Evolutionary conservation across 2,329 filamentous ascomycete genomes (phyloP).

Genomic region (Plectosphaerella plurivora): DNA sequence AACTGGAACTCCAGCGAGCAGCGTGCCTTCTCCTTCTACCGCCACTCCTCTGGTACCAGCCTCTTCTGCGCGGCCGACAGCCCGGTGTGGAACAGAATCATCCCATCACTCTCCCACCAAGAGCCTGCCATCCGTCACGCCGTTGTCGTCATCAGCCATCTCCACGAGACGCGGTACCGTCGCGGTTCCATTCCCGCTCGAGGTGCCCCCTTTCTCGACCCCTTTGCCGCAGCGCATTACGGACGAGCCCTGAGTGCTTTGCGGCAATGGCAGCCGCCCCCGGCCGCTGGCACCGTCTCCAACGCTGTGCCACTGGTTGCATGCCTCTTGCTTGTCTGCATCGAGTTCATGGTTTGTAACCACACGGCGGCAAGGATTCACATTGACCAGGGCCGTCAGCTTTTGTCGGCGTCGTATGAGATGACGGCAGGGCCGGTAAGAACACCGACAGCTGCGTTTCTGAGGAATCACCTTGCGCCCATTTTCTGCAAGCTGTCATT

Average conservation of each 20-base stretch:
- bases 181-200: not conserved
- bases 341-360: conserved; percentile 50
- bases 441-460: conserved; percentile 23
- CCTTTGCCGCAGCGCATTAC: conserved; percentile 40
- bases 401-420: conserved; percentile 19
- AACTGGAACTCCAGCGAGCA: conserved; percentile 9
- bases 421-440: too few species aligned
- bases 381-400: conserved; percentile 36
- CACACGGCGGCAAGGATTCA: conserved; percentile 39
- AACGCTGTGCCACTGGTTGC: conserved; percentile 33
- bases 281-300: not conserved
- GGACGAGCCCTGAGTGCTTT: conserved; percentile 41
- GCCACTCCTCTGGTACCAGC: conserved; percentile 28
- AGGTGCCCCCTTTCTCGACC: not conserved
- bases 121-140: conserved; percentile 44
- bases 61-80: conserved; percentile 26
- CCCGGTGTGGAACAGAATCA: conserved; percentile 38
- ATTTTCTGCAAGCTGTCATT: conserved; percentile 38
- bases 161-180: conserved; percentile 30
- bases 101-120: conserved; percentile 38
- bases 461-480: conserved; percentile 34
- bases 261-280: conserved; percentile 25
- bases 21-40: conserved; percentile 26
- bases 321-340: conserved; percentile 46
- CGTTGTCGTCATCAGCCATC: conserved; percentile 42